Evolutionary conservation across 2,329 filamentous ascomycete genomes (phyloP), one percentile per base, ranked within the genome.

Genomic region (Phoma sp.): DNA sequence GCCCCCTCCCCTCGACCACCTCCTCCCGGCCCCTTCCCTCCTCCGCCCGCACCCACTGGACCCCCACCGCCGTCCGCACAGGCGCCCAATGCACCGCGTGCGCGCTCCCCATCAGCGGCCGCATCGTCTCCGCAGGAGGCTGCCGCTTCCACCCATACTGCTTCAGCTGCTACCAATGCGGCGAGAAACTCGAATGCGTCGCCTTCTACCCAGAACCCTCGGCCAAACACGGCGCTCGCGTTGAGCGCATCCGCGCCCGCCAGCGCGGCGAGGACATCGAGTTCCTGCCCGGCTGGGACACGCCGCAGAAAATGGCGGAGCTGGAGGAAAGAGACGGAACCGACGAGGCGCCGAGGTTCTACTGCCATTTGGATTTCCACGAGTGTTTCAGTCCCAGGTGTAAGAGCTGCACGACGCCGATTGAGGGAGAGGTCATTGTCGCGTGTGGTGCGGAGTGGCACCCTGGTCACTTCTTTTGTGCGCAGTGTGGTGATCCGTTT

Each of bases 311-410:
- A 9, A 83, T 83, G 75, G 82, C 48, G n/a, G 61, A 63, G 7
- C 65, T 82, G 2, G 88, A 90, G 35, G 62, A 71, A 25, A 69
- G 75, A 36, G 89, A 93, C 64, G 87, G 89, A 37, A 56, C 44
- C 23, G 89, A 93, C 70, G 83, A 85, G 33, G 56, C 65, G 2
- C 81, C 91, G 40, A 87, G 93, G 9, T 98, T 98, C 82, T 99
- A 90, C 79, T 99, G 95, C 77, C 93, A 98, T 72, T 84, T 99
- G n/a, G 95, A 99, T 79, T 99, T 93, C 85, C 95, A 99, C 75
- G 95, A 99, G 77, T 80, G 89, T 48, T 99, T 91, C 76, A 92
- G 90, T 29, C 95, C 95, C 4, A 87, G 91, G 37, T 99, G 95
- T 82, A 95, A 95, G 78, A 92, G 90, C 74, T 99, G 95, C 83